These are phyloP conservation scores for Pholiota molesta DNA, from an alignment of 768 basidiomycete genomes.

Conservation along the genomic window DNA sequence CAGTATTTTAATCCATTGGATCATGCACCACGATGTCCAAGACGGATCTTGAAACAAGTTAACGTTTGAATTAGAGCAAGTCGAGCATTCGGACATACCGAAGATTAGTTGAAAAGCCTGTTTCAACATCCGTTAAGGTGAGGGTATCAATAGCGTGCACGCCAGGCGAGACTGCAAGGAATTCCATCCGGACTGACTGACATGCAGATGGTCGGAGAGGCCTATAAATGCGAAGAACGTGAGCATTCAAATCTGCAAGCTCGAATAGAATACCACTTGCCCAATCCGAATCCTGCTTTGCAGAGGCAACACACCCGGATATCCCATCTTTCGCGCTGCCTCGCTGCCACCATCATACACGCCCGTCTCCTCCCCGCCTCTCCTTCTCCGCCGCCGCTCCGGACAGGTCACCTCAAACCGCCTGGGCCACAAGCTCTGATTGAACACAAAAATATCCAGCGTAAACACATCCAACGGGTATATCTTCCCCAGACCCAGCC, in stretches of 20 bases:
- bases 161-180: slow-evolving; percentile 78
- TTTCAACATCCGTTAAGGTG: slow-evolving; percentile 75
- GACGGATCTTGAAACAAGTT: slow-evolving; percentile 51
- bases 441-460: slow-evolving; percentile 87
- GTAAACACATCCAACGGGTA: slow-evolving; percentile 77
- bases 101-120: slow-evolving; percentile 71
- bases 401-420: slow-evolving; percentile 78
- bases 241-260: background rate
- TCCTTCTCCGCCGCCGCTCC: slow-evolving; percentile 50
- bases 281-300: slow-evolving; percentile 82
- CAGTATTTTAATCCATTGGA: slow-evolving; percentile 29
- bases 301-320: slow-evolving; percentile 71
- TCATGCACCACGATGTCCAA: slow-evolving; percentile 79
- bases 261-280: slow-evolving; percentile 45
- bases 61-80: too few species aligned
- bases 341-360: slow-evolving; percentile 31
- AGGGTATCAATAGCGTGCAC: slow-evolving; percentile 76
- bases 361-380: slow-evolving; percentile 34
- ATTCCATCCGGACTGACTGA: slow-evolving; percentile 86
- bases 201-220: slow-evolving; percentile 81
- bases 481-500: slow-evolving; percentile 49
- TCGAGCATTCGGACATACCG: slow-evolving; percentile 47
- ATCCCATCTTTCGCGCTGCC: slow-evolving; percentile 39
- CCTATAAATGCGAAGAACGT: slow-evolving; percentile 35
- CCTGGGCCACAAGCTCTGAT: slow-evolving; percentile 75